phyloP scores from a whole-genome alignment of 805 yeast species.

The Ogataea chonburiensis region DNA sequence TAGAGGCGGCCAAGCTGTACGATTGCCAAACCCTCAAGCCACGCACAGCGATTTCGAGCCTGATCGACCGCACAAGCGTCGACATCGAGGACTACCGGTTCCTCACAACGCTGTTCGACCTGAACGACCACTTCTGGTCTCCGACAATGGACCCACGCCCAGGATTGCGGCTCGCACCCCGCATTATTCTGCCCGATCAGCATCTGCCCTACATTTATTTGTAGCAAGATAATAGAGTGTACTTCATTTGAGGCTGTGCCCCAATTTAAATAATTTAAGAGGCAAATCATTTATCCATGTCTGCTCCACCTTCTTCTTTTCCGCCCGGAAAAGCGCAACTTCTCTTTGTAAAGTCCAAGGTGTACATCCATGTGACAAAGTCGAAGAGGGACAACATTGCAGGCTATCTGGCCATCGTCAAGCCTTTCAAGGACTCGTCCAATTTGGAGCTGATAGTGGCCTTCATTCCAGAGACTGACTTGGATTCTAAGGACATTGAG shows the following conservation, averaged over 20 bases:
- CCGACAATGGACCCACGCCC: slow-evolving; percentile 5
- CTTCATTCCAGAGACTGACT: slow-evolving; percentile 61
- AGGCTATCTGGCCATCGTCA: slow-evolving; percentile 70
- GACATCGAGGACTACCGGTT: slow-evolving; percentile 10
- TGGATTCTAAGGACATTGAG: slow-evolving; percentile 28
- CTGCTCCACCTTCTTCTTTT: slow-evolving; percentile 6
- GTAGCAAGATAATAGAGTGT: too few species aligned
- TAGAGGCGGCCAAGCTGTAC: slow-evolving; percentile 1
- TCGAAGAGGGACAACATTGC: slow-evolving; percentile 72
- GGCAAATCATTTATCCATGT: slow-evolving; percentile 7
- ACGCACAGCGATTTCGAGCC: slow-evolving; percentile 15
- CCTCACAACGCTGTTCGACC: slow-evolving; percentile 2
- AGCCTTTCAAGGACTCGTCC: slow-evolving; percentile 46
- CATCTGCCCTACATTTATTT: slow-evolving; percentile 1
- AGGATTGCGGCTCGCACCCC: neutral
- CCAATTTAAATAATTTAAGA: neutral
- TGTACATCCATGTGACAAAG: slow-evolving; percentile 79
- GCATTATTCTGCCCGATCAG: neutral
- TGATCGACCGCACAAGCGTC: slow-evolving; percentile 9
- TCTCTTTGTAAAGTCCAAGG: slow-evolving; percentile 62
- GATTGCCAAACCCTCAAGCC: slow-evolving; percentile 2
- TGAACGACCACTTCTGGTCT: slow-evolving; percentile 8
- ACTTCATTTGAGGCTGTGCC: slow-evolving; percentile 13
- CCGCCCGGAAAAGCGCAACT: slow-evolving; percentile 46
- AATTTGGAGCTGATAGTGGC: slow-evolving; percentile 61